Base-by-base conservation (phyloP, 129 eudicot genomes). In the Saposhnikovia divaricata region DNA sequence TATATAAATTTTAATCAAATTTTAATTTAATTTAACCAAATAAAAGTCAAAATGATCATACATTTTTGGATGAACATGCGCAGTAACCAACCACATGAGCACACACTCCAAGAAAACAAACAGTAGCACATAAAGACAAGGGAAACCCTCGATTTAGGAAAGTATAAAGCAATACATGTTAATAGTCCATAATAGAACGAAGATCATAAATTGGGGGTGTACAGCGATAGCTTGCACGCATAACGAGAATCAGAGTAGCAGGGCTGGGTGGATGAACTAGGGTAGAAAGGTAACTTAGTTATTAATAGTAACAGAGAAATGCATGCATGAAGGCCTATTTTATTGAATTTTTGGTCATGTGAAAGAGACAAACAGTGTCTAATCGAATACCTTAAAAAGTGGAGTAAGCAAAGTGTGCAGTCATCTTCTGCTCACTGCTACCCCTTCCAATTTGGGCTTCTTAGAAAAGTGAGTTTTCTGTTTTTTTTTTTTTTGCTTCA, bases 401-500 rank as follows among this genome's bases (percentile, higher is more conserved):
- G 79, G 66, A 39, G 37, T 31, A 76, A 48, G 7, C 71, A 80
- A 77, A 79, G 44, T 69, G 44, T 69, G 44, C 75, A 74, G 79
- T 44, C 77, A 0, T 74, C 55, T 42, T 61, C 66, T 57, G 66
- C 28, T 57, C 66, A 57, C 66, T 57, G 66, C 11, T 23, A 57
- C 13, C 44, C 77, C 77, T 74, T 47, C 47, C 42, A 80, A 61
- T 83, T 82, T 53, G 47, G 76, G 27, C 45, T 86, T 50, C 85
- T 85, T 69, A 23, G 50, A 85, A 88, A 87, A 80, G 85, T 84
- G 28, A 38, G 47, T 21, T 72, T 77, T 70, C 89, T 81, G 89
- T 40, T 2, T 40, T 40, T 40, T 74, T 81, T 81, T 86, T 77
- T 81, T 86, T 31, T 75, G 79, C 74, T 85, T 83, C 92, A 89